Evolutionary conservation across 2,329 filamentous ascomycete genomes (phyloP).

Genomic region (Cytospora piceicola): DNA sequence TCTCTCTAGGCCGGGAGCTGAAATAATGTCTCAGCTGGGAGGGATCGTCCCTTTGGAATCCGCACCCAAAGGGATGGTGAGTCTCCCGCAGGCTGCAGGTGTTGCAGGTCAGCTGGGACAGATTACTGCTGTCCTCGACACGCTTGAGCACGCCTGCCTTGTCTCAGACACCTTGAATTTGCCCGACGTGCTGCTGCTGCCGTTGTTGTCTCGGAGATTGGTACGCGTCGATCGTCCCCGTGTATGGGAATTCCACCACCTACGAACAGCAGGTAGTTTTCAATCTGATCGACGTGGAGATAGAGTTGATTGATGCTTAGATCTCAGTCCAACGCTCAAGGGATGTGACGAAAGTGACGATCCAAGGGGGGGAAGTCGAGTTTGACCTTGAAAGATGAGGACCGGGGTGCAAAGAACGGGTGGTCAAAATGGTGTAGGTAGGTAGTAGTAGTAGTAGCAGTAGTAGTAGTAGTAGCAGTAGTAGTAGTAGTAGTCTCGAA

Average conservation of each 20-base stretch:
- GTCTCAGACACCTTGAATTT: conserved; percentile 19
- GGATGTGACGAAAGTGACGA: not conserved
- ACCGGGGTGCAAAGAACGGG: too few relatives aligned
- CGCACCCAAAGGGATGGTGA: not conserved
- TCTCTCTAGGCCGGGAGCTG: not conserved
- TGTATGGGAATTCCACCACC: not conserved
- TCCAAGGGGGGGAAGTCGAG: too few relatives aligned
- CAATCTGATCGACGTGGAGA: conserved; percentile 16
- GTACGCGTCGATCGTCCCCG: conserved; percentile 4
- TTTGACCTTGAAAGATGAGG: too few relatives aligned
- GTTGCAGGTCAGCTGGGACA: too few relatives aligned
- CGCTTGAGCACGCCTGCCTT: not conserved
- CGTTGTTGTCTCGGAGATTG: conserved; percentile 23
- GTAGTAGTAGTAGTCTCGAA: too few relatives aligned
- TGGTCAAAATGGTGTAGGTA: too few relatives aligned
- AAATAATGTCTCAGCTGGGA: not conserved
- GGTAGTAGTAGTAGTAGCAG: too few relatives aligned
- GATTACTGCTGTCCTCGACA: too few relatives aligned
- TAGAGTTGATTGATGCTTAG: conserved; percentile 9
- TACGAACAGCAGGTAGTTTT: conserved; percentile 3
- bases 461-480: too few relatives aligned
- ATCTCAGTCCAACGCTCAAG: conserved; percentile 1
- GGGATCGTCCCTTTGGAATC: not conserved
- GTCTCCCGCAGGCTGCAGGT: not conserved
- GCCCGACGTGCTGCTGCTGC: conserved; percentile 19